phyloP scores from a whole-genome alignment of 208 protist species.

The Leishmania braziliensis region DNA sequence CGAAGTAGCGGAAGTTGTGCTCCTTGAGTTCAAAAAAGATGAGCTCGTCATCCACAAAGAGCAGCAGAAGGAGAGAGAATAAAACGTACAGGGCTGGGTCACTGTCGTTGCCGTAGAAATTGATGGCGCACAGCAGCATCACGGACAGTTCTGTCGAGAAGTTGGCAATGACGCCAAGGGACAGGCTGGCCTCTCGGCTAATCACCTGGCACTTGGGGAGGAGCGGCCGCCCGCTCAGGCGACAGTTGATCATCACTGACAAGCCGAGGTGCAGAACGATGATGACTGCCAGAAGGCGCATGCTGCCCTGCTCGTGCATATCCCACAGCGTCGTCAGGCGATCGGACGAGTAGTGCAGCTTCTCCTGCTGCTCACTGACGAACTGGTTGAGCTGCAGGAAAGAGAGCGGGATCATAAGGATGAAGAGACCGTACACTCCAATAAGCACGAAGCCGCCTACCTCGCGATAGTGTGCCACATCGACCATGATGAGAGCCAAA shows the following conservation, averaged over 20 bases:
- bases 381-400: slow-evolving; percentile 35
- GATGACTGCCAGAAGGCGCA: slow-evolving; percentile 56
- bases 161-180: slow-evolving; percentile 57
- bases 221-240: slow-evolving; percentile 54
- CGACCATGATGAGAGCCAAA: slow-evolving; percentile 49
- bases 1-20: slow-evolving; percentile 76
- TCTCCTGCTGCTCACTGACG: slow-evolving; percentile 24
- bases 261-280: slow-evolving; percentile 58
- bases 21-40: slow-evolving; percentile 49
- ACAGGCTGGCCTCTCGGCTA: slow-evolving; percentile 21
- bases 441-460: slow-evolving; percentile 37
- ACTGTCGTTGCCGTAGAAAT: slow-evolving; percentile 60
- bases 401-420: slow-evolving; percentile 24
- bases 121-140: slow-evolving; percentile 48
- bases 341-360: slow-evolving; percentile 29
- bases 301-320: slow-evolving; percentile 63
- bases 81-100: slow-evolving; percentile 70
- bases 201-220: slow-evolving; percentile 53
- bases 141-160: slow-evolving; percentile 57
- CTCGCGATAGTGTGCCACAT: slow-evolving; percentile 72
- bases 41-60: slow-evolving; percentile 70
- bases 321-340: slow-evolving; percentile 47
- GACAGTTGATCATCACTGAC: slow-evolving; percentile 69
- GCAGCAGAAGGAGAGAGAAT: slow-evolving; percentile 61
- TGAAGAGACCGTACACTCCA: slow-evolving; percentile 33